Base-by-base conservation (phyloP, 1,284 basidiomycete genomes). In the Fomes fomentarius region DNA sequence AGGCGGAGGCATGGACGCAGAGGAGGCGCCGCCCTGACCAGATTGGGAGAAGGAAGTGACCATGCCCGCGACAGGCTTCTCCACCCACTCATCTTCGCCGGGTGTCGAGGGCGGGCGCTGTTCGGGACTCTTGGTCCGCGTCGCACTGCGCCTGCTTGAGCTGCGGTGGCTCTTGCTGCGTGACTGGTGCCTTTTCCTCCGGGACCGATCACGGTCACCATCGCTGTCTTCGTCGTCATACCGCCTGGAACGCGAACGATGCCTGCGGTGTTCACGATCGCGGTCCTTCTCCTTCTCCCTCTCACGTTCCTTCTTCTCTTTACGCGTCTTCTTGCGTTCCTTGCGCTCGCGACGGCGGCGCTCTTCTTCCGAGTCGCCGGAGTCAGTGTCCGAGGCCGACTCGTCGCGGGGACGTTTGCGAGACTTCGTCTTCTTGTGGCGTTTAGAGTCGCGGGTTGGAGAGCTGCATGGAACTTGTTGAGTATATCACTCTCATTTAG, bases 51-150 rank as follows among this genome's bases (percentile, higher is more conserved):
- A 66, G 17, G 60, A 61, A 11, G 65, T 26, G 37, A 47, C 62
- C 54, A 54, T 37, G 46, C 55, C 58, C 33, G 53, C 68, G 15
- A 75, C 66, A 0, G 82, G 76, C 60, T 84, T 85, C 66, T 91
- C 90, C 24, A 93, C 85, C 82, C 91, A 93, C 37, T 85, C 82
- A 22, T 81, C 86, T 14, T 84, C 84, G 35, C 79, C 78, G 1
- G 61, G 61, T 24, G 61, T 66, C 2, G 64, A 57, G 37, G 60
- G 69, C 44, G 67, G 67, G 14, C 50, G 64, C 46, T 50, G 61
- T 55, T 67, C 68, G 17, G 66, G 69, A 54, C 62, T 69, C 54
- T 61, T 66, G 17, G 70, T 71, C 21, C 64, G 63, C 25, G 67
- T 66, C 33, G 41, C 44, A 58, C 65, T 66, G 25, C 64, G 62